Conservation (phyloP, 2,329 filamentous ascomycete genomes). For the Polychaeton citri region DNA sequence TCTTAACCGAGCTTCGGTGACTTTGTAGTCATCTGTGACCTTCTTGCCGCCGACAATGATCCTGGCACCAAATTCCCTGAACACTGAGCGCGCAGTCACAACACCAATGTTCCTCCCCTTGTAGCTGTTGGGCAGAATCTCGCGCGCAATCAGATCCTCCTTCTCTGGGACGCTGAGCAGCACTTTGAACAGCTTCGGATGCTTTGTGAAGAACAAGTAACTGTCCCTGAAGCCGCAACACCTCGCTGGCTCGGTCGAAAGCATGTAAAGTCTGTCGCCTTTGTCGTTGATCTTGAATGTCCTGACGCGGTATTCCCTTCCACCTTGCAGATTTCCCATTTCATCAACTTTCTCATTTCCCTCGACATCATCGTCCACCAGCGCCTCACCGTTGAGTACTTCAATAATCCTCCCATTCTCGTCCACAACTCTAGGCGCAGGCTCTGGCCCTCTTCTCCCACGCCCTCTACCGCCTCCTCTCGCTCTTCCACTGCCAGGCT, state of each 20-base stretch:
- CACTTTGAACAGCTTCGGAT: conserved; percentile 92
- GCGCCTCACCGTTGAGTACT: conserved; percentile 86
- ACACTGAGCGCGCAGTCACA: conserved; percentile 90
- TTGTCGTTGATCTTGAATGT: conserved; percentile 84
- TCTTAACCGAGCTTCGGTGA: conserved; percentile 57
- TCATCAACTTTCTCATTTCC: conserved; percentile 93
- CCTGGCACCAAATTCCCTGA: conserved; percentile 86
- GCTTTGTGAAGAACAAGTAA: conserved; percentile 98
- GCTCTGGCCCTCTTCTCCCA: conserved; percentile 55
- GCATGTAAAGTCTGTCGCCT: conserved; percentile 84
- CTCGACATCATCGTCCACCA: conserved; percentile 71
- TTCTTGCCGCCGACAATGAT: conserved; percentile 86
- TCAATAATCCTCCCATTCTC: conserved; percentile 64
- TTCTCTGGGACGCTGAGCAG: conserved; percentile 98
- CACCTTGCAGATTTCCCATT: conserved; percentile 66
- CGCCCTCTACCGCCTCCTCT: conserved; percentile 21
- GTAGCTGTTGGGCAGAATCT: conserved; percentile 95
- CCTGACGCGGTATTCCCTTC: conserved; percentile 84
- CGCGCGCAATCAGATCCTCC: conserved; percentile 84
- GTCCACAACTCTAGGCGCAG: conserved; percentile 56
- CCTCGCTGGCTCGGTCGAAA: conserved; percentile 92
- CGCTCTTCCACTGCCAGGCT: conserved; percentile 25
- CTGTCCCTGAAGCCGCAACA: conserved; percentile 96
- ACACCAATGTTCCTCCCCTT: conserved; percentile 96
- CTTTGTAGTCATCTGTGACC: conserved; percentile 82